Base-by-base conservation (phyloP, 768 basidiomycete genomes). In the Tephrocybe sp. region DNA sequence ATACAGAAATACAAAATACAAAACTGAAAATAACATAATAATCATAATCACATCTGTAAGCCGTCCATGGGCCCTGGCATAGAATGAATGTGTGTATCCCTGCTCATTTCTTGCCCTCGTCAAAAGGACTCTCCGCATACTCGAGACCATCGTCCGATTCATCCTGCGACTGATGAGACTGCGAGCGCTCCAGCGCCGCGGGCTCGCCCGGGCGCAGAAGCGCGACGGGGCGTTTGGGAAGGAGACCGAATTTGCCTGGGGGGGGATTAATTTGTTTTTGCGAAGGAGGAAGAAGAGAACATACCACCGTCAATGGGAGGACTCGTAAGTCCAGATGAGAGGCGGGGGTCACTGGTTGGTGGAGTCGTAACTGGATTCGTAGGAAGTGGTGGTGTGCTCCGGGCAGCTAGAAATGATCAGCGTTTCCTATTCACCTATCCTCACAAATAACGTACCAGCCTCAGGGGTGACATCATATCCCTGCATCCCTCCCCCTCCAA, bases 111-210 rank as follows among this genome's bases (percentile, higher is more conserved):
- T 50, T 60, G 1, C 31, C 53, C 42, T 87, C 84, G 49, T 89
- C 86, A 52, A 89, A 89, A 28, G 87, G 87, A 57, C 82, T 87
- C 74, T 87, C 85, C 3, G 78, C 75, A 63, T 86, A 89, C 64
- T 87, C 87, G 56, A 86, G 59, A n/a, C 79, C 83, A 47, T 83
- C 82, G 70, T 82, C 82, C 6, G 75, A 74, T 34, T 75, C 70
- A 21, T 74, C 66, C 32, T 56, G 66, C 26, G 63, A 59, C 26
- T 53, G 44, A 30, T 56, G 66, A 24, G 63, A 59, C 26, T 53
- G 44, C 42, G 56, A 50, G 35, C 57, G 44, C 54, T 63, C 52
- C 31, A 57, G 40, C 50, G 54, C 45, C 9, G 49, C 44, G 18
- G 60, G 54, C 12, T 66, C 50, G 24, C 60, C 62, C 9, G 69